phyloP scores from a whole-genome alignment of 257 asterid species.

The Catharanthus roseus region DNA sequence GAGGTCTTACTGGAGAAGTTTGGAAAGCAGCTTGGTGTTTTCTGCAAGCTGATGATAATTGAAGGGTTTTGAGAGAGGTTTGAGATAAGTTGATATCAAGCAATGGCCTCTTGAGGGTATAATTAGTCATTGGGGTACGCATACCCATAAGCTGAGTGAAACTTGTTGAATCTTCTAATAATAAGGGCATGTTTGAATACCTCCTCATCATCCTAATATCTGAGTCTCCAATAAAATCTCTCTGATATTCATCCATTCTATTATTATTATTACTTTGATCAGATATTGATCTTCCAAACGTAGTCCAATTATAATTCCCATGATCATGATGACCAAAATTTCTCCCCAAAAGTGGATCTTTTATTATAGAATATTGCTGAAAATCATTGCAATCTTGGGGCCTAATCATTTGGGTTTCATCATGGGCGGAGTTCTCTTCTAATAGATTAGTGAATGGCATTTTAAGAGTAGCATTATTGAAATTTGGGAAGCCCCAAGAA shows the following conservation, averaged over 20 bases:
- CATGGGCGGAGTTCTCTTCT: no score
- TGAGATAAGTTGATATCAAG: constrained; percentile 15
- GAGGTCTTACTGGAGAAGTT: constrained; percentile 24
- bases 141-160: constrained; percentile 10
- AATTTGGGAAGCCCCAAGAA: no score
- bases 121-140: no score
- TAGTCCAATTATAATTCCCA: not conserved
- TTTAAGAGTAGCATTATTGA: no score
- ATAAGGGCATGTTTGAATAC: not conserved
- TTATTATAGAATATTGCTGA: not conserved
- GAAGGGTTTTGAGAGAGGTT: constrained; percentile 15
- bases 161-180: constrained; percentile 7
- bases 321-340: not conserved
- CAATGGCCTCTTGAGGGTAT: constrained; percentile 18
- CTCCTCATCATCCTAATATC: not conserved
- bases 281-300: not conserved
- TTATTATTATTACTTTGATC: no score
- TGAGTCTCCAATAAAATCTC: not conserved
- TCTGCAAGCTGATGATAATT: constrained; percentile 10
- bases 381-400: no score
- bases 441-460: no score
- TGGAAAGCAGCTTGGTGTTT: constrained; percentile 16
- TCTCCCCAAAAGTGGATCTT: not conserved
- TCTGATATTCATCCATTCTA: no score
- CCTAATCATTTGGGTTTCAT: no score